phyloP scores from a whole-genome alignment of 139 green algal genomes.

The Gonium pectorale region DNA sequence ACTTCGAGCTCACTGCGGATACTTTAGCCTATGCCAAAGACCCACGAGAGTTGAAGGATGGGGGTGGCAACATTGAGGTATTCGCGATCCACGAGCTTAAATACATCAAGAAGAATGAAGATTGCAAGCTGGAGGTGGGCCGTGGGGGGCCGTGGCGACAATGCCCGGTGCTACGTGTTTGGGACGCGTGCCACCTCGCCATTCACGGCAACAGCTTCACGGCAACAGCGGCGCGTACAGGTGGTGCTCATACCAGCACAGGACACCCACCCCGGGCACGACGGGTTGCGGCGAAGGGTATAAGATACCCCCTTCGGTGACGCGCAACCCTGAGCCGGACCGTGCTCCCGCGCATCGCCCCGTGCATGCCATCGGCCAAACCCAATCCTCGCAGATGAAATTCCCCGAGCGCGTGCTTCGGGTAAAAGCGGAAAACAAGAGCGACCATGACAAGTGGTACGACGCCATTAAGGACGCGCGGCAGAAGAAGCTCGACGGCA shows the following conservation, averaged over 20 bases:
- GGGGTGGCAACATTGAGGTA: slow-evolving; percentile 31
- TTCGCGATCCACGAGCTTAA: slow-evolving; percentile 49
- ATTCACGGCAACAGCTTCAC: too few relatives aligned
- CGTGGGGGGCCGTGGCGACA: too few relatives aligned
- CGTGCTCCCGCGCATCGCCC: too few relatives aligned
- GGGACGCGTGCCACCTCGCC: too few relatives aligned
- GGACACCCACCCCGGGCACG: too few relatives aligned
- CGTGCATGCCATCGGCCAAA: too few relatives aligned
- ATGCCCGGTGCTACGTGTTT: too few relatives aligned
- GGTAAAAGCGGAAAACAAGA: neutral
- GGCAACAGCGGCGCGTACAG: too few relatives aligned
- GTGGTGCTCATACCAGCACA: too few relatives aligned
- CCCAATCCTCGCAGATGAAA: slow-evolving; percentile 22
- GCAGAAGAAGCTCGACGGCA: slow-evolving; percentile 27
- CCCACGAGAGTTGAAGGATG: slow-evolving; percentile 38
- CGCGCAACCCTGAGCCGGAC: too few relatives aligned
- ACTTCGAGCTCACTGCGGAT: slow-evolving; percentile 35
- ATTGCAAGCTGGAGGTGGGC: slow-evolving; percentile 34
- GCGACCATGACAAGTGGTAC: slow-evolving; percentile 24
- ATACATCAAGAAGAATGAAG: slow-evolving; percentile 40
- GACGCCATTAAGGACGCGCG: slow-evolving; percentile 29
- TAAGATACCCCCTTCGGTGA: too few relatives aligned
- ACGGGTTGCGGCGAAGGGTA: too few relatives aligned
- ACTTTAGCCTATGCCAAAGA: slow-evolving; percentile 44
- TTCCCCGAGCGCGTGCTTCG: slow-evolving; percentile 44